phyloP scores from a whole-genome alignment of 2,329 filamentous ascomycete genomes.

The Catunica adiposa region DNA sequence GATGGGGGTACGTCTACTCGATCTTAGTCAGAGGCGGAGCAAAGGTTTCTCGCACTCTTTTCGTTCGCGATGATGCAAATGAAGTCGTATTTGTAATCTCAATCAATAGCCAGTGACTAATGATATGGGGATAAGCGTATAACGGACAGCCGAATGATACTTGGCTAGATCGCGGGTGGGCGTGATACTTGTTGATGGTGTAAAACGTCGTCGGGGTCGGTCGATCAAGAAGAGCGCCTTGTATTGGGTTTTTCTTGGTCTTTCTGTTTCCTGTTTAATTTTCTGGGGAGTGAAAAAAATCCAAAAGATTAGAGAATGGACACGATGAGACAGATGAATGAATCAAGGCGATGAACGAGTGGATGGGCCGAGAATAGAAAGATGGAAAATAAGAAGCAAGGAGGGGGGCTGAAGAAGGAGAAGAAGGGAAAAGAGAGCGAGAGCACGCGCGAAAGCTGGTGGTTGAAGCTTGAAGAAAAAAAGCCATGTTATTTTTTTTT shows the following conservation, averaged over 20 bases:
- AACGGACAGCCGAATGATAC: background rate
- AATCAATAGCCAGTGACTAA: too few species aligned
- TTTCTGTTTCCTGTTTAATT: background rate
- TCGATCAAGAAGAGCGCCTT: too few species aligned
- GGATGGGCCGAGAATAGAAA: background rate
- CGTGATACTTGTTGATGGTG: background rate
- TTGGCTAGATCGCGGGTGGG: background rate
- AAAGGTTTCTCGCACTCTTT: too few species aligned
- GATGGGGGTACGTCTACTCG: too few species aligned
- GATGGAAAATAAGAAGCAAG: background rate
- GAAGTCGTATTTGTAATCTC: too few species aligned
- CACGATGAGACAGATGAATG: background rate
- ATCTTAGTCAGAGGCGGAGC: too few species aligned
- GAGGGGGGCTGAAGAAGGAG: background rate
- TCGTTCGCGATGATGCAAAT: too few species aligned
- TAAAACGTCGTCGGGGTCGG: too few species aligned
- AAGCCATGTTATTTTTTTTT: slow-evolving; percentile 6
- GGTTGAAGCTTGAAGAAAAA: slow-evolving; percentile 4
- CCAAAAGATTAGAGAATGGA: background rate
- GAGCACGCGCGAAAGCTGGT: background rate
- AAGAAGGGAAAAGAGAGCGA: background rate
- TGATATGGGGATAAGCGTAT: background rate
- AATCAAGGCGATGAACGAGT: background rate
- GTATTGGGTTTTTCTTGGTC: background rate
- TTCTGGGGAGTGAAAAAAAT: background rate